Evolutionary conservation across 805 yeast species (phyloP).

Genomic region (Cyberlindnera saturnus): DNA sequence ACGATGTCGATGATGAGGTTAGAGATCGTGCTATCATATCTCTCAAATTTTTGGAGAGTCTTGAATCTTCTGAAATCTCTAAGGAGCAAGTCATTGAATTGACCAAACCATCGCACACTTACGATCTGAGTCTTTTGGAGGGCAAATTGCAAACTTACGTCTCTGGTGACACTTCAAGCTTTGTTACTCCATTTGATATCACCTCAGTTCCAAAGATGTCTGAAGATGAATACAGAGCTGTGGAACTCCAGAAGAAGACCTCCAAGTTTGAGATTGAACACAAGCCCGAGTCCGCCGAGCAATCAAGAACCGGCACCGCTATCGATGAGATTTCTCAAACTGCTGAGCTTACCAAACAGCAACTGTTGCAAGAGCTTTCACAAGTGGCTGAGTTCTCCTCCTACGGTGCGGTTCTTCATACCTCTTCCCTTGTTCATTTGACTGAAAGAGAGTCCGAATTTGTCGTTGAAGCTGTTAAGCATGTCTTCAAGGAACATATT

Average conservation of each 20-base stretch:
- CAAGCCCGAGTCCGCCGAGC: constrained; percentile 7
- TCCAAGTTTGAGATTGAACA: constrained; percentile 26
- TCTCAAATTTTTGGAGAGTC: constrained; percentile 49
- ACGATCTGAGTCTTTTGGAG: constrained; percentile 75
- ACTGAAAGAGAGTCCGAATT: constrained; percentile 94
- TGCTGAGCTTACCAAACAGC: constrained; percentile 45
- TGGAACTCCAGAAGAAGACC: constrained; percentile 52
- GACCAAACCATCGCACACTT: constrained; percentile 61
- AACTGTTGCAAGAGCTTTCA: constrained; percentile 63
- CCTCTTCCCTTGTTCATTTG: constrained; percentile 57
- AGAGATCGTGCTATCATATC: constrained; percentile 95
- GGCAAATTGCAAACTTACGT: constrained; percentile 69
- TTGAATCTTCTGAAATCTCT: constrained; percentile 29
- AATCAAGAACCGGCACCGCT: not conserved
- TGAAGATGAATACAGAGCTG: constrained; percentile 63
- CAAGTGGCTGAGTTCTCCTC: constrained; percentile 65
- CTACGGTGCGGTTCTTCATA: constrained; percentile 72
- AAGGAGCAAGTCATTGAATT: constrained; percentile 37
- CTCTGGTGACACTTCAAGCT: constrained; percentile 33
- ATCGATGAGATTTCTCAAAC: constrained; percentile 17
- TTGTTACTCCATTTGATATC: constrained; percentile 62
- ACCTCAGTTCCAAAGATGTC: constrained; percentile 56
- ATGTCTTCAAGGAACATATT: constrained; percentile 66
- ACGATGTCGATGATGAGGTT: constrained; percentile 92
- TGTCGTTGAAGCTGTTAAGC: constrained; percentile 79